Evolutionary conservation across 345 rosid species (phyloP).

Genomic region (Euphorbia lathyris): DNA sequence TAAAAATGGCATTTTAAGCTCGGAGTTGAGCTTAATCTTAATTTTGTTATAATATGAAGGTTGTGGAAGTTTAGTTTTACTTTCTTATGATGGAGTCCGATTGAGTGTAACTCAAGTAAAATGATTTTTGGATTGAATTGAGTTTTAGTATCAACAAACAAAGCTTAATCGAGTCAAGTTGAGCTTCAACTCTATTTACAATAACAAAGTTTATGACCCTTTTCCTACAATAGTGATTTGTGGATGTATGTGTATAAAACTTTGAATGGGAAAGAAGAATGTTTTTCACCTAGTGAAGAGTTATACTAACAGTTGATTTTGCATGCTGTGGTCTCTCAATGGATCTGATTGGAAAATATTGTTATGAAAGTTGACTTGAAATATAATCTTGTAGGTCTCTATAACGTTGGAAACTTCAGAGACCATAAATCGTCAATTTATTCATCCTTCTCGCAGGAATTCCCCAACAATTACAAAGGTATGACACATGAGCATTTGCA

Average conservation of each 20-base stretch:
- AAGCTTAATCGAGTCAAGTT: neutral
- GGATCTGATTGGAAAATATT: neutral
- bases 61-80: neutral
- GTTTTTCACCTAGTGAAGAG: neutral
- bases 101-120: neutral
- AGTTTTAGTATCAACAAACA: neutral
- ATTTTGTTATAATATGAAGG: neutral
- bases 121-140: neutral
- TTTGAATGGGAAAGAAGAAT: neutral
- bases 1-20: neutral
- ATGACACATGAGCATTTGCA: neutral
- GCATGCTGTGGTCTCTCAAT: neutral
- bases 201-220: neutral
- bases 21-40: neutral
- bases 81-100: neutral
- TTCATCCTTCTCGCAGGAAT: slow-evolving; percentile 87
- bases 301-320: neutral
- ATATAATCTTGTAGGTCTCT: slow-evolving; percentile 50
- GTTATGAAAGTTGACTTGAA: slow-evolving; percentile 16
- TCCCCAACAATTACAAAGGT: slow-evolving; percentile 89
- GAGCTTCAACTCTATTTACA: neutral
- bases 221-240: neutral
- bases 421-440: slow-evolving; percentile 56
- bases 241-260: neutral
- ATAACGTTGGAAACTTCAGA: slow-evolving; percentile 84